phyloP scores from a whole-genome alignment of 169 alveolate species.

The Eimeria necatrix region DNA sequence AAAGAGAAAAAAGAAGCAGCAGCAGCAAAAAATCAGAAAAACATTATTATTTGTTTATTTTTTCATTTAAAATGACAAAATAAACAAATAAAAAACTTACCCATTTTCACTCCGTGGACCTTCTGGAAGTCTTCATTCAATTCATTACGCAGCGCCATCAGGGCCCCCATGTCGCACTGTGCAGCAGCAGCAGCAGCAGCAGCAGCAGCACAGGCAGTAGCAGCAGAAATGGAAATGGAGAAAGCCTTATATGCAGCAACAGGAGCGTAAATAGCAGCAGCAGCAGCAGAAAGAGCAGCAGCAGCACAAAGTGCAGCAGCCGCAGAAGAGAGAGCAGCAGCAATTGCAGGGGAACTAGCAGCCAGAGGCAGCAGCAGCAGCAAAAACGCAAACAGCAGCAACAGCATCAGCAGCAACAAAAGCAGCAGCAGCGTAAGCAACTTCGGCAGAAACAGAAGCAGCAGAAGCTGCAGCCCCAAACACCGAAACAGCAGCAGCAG shows the following conservation, averaged over 20 bases:
- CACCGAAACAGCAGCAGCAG: neutral
- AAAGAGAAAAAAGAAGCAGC: neutral
- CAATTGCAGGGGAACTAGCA: neutral
- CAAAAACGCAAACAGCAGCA: neutral
- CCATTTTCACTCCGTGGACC: slow-evolving; percentile 83
- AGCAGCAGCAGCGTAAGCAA: neutral
- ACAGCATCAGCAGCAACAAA: too few relatives aligned
- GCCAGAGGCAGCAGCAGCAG: neutral
- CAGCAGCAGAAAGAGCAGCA: too few relatives aligned
- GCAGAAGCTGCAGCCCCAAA: neutral
- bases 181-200: slow-evolving; percentile 14
- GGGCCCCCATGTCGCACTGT: slow-evolving; percentile 90
- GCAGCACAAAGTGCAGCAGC: neutral
- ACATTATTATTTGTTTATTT: too few relatives aligned
- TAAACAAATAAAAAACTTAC: neutral
- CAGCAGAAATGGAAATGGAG: neutral
- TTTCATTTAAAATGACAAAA: too few relatives aligned
- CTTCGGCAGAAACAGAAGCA: neutral
- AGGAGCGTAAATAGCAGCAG: neutral
- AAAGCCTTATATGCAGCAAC: neutral
- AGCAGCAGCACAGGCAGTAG: neutral
- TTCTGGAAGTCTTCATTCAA: slow-evolving; percentile 88
- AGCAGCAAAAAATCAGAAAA: neutral
- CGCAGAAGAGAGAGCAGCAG: neutral
- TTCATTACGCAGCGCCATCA: slow-evolving; percentile 88